These are phyloP conservation scores for Botrytis cinerea DNA, from an alignment of 2,329 filamentous ascomycete species.

Conservation along the genomic window DNA sequence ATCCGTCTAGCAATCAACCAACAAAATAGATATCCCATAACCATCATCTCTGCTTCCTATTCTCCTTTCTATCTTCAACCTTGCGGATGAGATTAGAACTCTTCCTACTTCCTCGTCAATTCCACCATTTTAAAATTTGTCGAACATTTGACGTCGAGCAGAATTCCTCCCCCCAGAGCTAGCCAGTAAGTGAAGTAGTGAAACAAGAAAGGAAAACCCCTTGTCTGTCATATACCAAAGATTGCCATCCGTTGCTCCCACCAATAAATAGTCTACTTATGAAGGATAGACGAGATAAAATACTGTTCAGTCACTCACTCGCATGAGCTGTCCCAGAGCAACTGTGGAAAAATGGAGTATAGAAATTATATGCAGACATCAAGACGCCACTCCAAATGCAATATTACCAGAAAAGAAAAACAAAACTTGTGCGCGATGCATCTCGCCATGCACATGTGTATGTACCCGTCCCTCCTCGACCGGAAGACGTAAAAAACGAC, in stretches of 20 bases:
- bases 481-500: slow-evolving; percentile 31
- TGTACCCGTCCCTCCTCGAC: slow-evolving; percentile 34
- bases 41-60: slow-evolving; percentile 25
- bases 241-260: slow-evolving; percentile 20
- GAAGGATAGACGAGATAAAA: slow-evolving; percentile 24
- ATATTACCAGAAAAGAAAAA: slow-evolving; percentile 40
- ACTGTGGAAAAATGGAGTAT: slow-evolving; percentile 23
- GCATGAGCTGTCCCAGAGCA: slow-evolving; percentile 12
- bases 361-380: slow-evolving; percentile 41
- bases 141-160: slow-evolving; percentile 35
- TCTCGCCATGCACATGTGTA: slow-evolving; percentile 33
- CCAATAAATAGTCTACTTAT: slow-evolving; percentile 26
- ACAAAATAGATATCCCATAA: slow-evolving; percentile 28
- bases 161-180: slow-evolving; percentile 1
- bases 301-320: slow-evolving; percentile 26
- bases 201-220: slow-evolving; percentile 20
- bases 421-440: slow-evolving; percentile 32
- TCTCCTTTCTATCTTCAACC: slow-evolving; percentile 5
- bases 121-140: slow-evolving; percentile 26
- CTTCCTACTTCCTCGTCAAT: slow-evolving; percentile 9
- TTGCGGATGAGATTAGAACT: background rate
- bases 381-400: slow-evolving; percentile 41
- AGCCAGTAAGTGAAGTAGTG: slow-evolving; percentile 20
- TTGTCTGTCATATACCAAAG: slow-evolving; percentile 32
- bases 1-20: slow-evolving; percentile 27